Evolutionary conservation across 2,329 filamentous ascomycete genomes (phyloP).

Genomic region (Huntiella bhutanensis): DNA sequence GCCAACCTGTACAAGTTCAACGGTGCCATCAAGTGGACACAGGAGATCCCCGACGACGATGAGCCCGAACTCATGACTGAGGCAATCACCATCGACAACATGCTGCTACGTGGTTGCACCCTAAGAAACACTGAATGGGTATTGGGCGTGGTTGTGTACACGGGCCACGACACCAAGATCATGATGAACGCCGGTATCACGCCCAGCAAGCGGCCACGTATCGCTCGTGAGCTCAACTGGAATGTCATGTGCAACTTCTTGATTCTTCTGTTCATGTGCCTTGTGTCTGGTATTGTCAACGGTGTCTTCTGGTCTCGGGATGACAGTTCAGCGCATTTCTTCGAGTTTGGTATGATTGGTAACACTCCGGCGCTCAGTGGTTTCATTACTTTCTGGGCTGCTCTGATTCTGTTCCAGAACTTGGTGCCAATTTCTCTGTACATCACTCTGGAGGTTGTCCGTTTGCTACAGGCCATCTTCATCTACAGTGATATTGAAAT

Average conservation of each 20-base stretch:
- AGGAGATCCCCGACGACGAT: conserved; percentile 44
- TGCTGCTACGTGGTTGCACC: conserved; percentile 82
- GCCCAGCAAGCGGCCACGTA: conserved; percentile 78
- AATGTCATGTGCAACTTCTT: conserved; percentile 95
- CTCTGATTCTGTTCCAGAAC: conserved; percentile 90
- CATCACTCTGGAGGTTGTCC: conserved; percentile 90
- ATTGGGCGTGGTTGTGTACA: conserved; percentile 81
- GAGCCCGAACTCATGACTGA: conserved; percentile 66
- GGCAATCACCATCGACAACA: conserved; percentile 84
- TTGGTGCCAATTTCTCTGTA: conserved; percentile 96
- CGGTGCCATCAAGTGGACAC: conserved; percentile 72
- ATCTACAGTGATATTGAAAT: conserved; percentile 92
- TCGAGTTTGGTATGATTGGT: conserved; percentile 73
- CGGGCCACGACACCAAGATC: conserved; percentile 86
- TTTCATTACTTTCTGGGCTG: conserved; percentile 93
- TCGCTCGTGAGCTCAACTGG: conserved; percentile 87
- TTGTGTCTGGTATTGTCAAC: conserved; percentile 68
- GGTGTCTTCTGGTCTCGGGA: conserved; percentile 62
- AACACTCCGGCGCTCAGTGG: conserved; percentile 59
- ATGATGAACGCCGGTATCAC: conserved; percentile 98
- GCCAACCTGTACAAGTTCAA: conserved; percentile 92
- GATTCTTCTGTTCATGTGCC: conserved; percentile 75
- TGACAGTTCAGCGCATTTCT: conserved; percentile 57
- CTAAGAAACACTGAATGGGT: conserved; percentile 93
- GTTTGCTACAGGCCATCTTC: conserved; percentile 83